A percentile compares a stretch with the other conserved stretches of the same genome.
Conservation (phyloP, 306 rosid genomes). For the Myrica gale region DNA sequence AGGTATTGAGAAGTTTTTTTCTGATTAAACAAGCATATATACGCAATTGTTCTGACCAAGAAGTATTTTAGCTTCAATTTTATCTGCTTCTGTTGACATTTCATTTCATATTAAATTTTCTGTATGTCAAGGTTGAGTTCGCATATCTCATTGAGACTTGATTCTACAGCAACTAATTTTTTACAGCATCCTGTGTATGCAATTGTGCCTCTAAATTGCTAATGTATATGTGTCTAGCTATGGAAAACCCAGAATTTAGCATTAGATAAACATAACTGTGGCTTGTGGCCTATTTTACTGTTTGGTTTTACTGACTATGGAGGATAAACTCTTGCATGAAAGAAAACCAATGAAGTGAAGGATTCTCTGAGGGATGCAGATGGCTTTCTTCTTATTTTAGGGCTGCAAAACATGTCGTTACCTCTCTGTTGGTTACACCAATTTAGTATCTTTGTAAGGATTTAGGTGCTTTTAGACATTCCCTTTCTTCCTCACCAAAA, state of each 20-base stretch:
- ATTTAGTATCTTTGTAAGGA: too few relatives aligned
- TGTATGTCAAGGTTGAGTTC: not conserved
- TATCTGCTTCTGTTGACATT: not conserved
- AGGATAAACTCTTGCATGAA: too few relatives aligned
- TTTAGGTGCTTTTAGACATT: too few relatives aligned
- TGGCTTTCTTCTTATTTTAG: too few relatives aligned
- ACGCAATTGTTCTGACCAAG: not conserved
- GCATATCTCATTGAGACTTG: not conserved
- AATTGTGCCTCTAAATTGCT: not conserved
- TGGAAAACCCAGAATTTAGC: not conserved
- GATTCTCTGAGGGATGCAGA: too few relatives aligned
- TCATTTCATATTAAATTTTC: not conserved
- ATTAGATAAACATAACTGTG: not conserved
- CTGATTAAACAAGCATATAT: slow-evolving; percentile 26
- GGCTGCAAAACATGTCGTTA: too few relatives aligned
- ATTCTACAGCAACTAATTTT: not conserved
- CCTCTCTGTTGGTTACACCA: too few relatives aligned
- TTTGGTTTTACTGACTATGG: too few relatives aligned
- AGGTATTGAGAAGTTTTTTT: slow-evolving; percentile 50
- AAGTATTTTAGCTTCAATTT: not conserved
- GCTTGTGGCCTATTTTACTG: too few relatives aligned
- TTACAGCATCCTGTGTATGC: not conserved
- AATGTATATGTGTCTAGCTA: not conserved
- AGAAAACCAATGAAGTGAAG: too few relatives aligned
- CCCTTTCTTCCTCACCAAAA: not conserved